phyloP scores from a whole-genome alignment of 768 basidiomycete species.

The Boletus edulis region DNA sequence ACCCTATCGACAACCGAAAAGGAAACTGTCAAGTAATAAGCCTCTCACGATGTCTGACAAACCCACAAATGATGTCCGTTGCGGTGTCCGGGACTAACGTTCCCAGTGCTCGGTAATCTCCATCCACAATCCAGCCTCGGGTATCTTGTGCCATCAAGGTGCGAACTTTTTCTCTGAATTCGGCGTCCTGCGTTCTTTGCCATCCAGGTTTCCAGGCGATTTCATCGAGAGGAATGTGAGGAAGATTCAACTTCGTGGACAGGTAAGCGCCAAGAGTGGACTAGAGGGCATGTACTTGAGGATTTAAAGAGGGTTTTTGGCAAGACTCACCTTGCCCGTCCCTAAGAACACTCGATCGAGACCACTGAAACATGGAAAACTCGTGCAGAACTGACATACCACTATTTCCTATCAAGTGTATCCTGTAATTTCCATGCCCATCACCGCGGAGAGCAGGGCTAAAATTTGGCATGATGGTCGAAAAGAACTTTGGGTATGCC shows the following conservation, averaged over 20 bases:
- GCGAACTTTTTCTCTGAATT: constrained; percentile 20
- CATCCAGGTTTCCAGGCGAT: constrained; percentile 52
- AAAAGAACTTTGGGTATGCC: neutral
- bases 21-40: neutral
- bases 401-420: constrained; percentile 52
- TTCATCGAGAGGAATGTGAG: constrained; percentile 45
- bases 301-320: too few relatives aligned
- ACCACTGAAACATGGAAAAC: neutral
- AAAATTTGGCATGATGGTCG: constrained; percentile 10
- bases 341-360: constrained; percentile 22
- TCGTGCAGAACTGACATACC: constrained; percentile 34
- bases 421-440: constrained; percentile 42
- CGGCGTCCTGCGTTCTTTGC: constrained; percentile 30
- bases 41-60: neutral
- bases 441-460: constrained; percentile 39
- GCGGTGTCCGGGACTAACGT: constrained; percentile 35
- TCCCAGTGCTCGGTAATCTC: constrained; percentile 38
- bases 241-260: constrained; percentile 42
- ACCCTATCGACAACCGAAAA: constrained; percentile 42
- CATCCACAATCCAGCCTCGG: constrained; percentile 55
- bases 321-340: constrained; percentile 37
- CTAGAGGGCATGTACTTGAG: constrained; percentile 25
- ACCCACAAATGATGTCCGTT: constrained; percentile 56
- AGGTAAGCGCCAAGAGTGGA: constrained; percentile 48
- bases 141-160: constrained; percentile 28